Percentiles rank a stretch among this genome's conserved stretches.
phyloP scores from a whole-genome alignment of 768 basidiomycete genomes.

The Suillus subalutaceus region DNA sequence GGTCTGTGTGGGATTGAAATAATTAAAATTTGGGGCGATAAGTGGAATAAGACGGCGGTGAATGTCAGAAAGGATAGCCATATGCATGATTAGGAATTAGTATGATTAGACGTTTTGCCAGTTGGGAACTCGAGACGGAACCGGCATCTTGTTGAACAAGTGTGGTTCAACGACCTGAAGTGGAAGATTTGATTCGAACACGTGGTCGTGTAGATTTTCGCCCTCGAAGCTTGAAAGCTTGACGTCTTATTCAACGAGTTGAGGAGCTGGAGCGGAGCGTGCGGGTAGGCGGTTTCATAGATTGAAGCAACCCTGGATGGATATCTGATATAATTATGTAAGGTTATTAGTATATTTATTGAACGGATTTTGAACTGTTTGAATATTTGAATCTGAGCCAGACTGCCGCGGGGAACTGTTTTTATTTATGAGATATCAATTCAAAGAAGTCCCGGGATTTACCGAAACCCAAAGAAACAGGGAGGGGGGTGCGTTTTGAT shows the following conservation, averaged over 20 bases:
- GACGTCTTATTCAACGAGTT: conserved; percentile 8
- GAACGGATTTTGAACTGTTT: conserved; percentile 17
- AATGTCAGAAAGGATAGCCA: not conserved
- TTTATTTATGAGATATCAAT: conserved; percentile 10
- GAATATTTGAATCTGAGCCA: conserved; percentile 22
- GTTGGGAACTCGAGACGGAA: not conserved
- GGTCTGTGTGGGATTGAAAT: not conserved
- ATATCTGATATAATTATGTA: conserved; percentile 23
- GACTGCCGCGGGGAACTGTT: conserved; percentile 21
- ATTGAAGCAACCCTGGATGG: conserved; percentile 2
- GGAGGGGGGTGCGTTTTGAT: conserved; percentile 6
- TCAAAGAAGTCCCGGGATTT: conserved; percentile 8
- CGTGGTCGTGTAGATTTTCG: conserved; percentile 6
- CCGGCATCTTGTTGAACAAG: conserved; percentile 13
- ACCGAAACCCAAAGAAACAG: conserved; percentile 1
- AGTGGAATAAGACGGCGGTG: not conserved
- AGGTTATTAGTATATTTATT: not conserved
- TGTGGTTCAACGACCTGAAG: not conserved
- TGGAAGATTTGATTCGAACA: conserved; percentile 5
- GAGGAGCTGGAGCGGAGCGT: conserved; percentile 5
- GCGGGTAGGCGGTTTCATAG: not conserved
- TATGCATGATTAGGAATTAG: conserved; percentile 31
- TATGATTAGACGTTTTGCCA: conserved; percentile 35
- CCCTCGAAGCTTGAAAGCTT: not conserved
- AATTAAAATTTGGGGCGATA: not conserved